These are phyloP conservation scores for Fraxinus anomala DNA, from an alignment of 257 asterid species.

Conservation along the genomic window DNA sequence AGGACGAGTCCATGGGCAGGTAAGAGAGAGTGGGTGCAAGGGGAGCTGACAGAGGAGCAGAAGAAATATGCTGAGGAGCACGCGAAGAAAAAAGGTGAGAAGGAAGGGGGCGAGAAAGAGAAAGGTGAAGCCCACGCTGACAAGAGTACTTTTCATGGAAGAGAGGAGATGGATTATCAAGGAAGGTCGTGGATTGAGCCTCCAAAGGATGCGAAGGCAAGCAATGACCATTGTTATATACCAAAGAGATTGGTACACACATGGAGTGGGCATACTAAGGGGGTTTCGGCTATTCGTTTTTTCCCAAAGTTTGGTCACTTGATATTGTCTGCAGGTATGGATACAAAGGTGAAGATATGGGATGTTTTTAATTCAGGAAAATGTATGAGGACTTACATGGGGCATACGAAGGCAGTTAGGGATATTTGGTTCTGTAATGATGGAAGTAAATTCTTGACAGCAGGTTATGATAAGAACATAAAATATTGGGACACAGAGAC, in stretches of 20 bases:
- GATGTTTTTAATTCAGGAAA: constrained; percentile 87
- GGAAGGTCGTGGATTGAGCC: constrained; percentile 97
- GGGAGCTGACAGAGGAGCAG: constrained; percentile 89
- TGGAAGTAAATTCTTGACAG: constrained; percentile 88
- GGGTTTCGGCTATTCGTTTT: constrained; percentile 94
- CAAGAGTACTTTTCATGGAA: constrained; percentile 88
- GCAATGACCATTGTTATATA: constrained; percentile 93
- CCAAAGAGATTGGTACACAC: constrained; percentile 96
- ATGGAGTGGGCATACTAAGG: constrained; percentile 96
- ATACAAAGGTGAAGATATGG: constrained; percentile 95
- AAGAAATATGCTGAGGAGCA: constrained; percentile 97
- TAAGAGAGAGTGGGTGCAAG: constrained; percentile 74
- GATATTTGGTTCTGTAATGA: constrained; percentile 93
- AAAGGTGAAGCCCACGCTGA: constrained; percentile 62
- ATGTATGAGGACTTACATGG: constrained; percentile 98
- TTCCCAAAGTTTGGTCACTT: constrained; percentile 94
- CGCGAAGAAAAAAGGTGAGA: constrained; percentile 87
- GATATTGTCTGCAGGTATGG: constrained; percentile 96
- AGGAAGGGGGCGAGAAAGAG: constrained; percentile 72
- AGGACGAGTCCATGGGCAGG: constrained; percentile 98
- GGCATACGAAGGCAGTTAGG: constrained; percentile 86
- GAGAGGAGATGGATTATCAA: constrained; percentile 95
- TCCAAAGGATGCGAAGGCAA: constrained; percentile 94
- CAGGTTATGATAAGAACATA: constrained; percentile 90
- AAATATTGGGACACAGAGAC: constrained; percentile 99